Percentiles rank a stretch among this genome's conserved stretches.
Conservation (phyloP, 371 early-diverging fungal genomes). For the Mucor sp. region DNA sequence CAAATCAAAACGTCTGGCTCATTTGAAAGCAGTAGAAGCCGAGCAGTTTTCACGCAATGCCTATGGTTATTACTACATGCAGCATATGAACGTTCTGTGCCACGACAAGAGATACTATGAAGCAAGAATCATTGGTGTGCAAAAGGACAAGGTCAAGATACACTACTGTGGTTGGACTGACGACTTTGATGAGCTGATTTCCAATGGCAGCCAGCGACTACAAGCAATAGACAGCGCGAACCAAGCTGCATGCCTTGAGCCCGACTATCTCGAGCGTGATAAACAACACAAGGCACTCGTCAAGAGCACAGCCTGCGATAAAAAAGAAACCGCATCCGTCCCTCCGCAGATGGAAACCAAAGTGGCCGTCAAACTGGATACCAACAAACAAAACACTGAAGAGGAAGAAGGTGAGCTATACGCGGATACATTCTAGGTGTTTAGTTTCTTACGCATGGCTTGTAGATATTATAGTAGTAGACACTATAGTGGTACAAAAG, state of each 20-base stretch:
- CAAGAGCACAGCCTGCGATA: background rate
- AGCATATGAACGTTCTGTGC: slow-evolving; percentile 53
- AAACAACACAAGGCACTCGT: slow-evolving; percentile 33
- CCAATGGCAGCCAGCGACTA: slow-evolving; percentile 55
- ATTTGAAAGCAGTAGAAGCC: slow-evolving; percentile 14
- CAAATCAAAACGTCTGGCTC: slow-evolving; percentile 22
- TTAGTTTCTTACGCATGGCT: too few species aligned
- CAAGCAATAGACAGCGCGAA: slow-evolving; percentile 45
- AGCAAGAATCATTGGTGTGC: slow-evolving; percentile 50
- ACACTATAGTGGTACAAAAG: background rate
- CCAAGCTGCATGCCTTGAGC: slow-evolving; percentile 41
- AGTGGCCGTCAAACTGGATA: too few species aligned
- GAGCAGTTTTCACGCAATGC: slow-evolving; percentile 51
- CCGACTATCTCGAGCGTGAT: slow-evolving; percentile 51
- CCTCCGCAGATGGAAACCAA: too few species aligned
- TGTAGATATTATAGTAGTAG: too few species aligned
- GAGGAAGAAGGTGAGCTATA: slow-evolving; percentile 17
- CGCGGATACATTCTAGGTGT: too few species aligned
- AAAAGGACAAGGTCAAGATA: slow-evolving; percentile 51
- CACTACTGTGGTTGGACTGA: slow-evolving; percentile 65
- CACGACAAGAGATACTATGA: slow-evolving; percentile 57
- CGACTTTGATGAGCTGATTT: slow-evolving; percentile 62
- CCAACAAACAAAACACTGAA: background rate
- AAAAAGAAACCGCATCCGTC: too few species aligned
- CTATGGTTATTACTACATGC: slow-evolving; percentile 60